Conservation (phyloP, 768 basidiomycete species). For the Hortiboletus flavorubellus region DNA sequence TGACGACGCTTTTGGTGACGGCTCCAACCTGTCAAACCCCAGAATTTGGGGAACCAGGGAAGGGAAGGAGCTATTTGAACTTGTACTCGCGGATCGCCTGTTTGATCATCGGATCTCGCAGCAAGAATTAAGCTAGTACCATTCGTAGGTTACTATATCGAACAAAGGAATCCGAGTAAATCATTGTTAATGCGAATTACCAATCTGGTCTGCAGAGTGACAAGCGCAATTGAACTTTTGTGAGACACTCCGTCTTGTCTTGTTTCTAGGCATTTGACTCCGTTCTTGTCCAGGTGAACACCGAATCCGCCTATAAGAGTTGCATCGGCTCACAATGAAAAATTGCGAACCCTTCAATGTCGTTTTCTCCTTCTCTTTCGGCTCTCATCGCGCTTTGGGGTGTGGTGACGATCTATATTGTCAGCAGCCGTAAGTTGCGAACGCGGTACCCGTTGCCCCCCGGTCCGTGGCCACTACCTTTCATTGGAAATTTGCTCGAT, state of each 20-base stretch:
- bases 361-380: constrained; percentile 10
- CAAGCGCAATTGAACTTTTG: constrained; percentile 11
- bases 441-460: constrained; percentile 44
- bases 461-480: constrained; percentile 50
- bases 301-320: constrained; percentile 18
- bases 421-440: constrained; percentile 10
- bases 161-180: constrained; percentile 6
- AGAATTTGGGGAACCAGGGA: not conserved
- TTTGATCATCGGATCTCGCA: not conserved
- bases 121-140: too few relatives aligned
- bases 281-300: constrained; percentile 13
- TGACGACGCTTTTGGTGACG: not conserved
- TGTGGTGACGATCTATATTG: constrained; percentile 17
- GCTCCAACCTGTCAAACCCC: not conserved
- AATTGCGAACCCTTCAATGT: constrained; percentile 10
- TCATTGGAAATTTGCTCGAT: constrained; percentile 53
- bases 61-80: not conserved
- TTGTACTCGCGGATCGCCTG: not conserved
- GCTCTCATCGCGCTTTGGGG: constrained; percentile 23
- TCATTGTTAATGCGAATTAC: not conserved
- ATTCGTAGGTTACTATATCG: not conserved
- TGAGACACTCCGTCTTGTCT: constrained; percentile 11
- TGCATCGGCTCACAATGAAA: not conserved
- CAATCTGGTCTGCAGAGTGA: not conserved
- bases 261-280: not conserved